These are phyloP conservation scores for Rhypophila decipiens DNA, from an alignment of 495 filamentous ascomycete species.

Conservation along the genomic window DNA sequence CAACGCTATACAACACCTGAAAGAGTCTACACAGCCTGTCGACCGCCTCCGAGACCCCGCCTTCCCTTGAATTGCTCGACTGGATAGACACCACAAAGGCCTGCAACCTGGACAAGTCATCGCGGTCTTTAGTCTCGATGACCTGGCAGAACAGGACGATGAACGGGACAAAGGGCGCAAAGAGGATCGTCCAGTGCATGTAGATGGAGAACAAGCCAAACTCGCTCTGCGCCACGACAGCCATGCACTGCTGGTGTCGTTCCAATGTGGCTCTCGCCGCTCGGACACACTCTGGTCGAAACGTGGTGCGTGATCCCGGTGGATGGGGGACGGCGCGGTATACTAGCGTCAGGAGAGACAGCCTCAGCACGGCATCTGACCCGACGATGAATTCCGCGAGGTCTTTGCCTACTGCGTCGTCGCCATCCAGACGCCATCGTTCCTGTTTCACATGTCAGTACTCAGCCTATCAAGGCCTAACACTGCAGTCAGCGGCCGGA, in stretches of 20 bases:
- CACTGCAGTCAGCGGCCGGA: constrained; percentile 1
- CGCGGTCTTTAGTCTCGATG: constrained; percentile 38
- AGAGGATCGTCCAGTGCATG: constrained; percentile 58
- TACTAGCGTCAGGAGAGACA: constrained; percentile 47
- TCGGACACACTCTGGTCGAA: constrained; percentile 51
- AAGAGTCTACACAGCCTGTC: constrained; percentile 52
- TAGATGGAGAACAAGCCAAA: constrained; percentile 46
- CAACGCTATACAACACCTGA: constrained; percentile 54
- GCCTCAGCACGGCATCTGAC: constrained; percentile 49
- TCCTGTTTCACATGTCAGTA: too few species aligned
- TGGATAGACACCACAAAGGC: constrained; percentile 53
- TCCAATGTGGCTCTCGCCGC: constrained; percentile 48
- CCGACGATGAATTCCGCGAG: constrained; percentile 38
- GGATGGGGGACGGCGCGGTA: constrained; percentile 54
- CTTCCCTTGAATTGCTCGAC: constrained; percentile 31
- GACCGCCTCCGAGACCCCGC: constrained; percentile 45
- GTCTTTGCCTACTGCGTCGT: constrained; percentile 4
- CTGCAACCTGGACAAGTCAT: constrained; percentile 47
- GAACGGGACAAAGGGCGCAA: constrained; percentile 62
- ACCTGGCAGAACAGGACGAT: constrained; percentile 63
- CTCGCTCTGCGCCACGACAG: constrained; percentile 35
- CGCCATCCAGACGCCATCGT: neutral
- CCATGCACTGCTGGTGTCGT: constrained; percentile 45
- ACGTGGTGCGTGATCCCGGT: constrained; percentile 36
- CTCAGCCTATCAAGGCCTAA: neutral